Base-by-base conservation (phyloP, 108 stramenopile genomes). In the Conticribra weissflogii region DNA sequence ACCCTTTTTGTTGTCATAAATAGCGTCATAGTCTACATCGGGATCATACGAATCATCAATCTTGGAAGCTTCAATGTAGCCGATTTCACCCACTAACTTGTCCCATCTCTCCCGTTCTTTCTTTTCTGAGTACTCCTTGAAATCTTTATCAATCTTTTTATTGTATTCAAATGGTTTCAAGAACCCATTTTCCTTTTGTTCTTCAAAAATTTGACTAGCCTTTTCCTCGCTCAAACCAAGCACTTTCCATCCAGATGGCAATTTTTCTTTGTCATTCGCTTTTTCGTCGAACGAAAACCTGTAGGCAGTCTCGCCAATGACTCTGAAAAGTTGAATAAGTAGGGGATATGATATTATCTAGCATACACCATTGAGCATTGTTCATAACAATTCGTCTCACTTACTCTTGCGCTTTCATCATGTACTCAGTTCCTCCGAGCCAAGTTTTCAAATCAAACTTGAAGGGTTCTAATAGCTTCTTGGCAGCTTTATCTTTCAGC, bases 291-390 rank as follows among this genome's bases (percentile, higher is more conserved):
- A 83, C 0, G 85, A 69, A 41, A 88, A 55, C 61, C 83, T 85
- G 74, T 93, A 96, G 21, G 92, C 89, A 9, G 86, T 82, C 56
- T 90, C 89, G 18, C 78, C 95, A 72, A 96, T 89, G 24, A 88
- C 88, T 53, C 86, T 91, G 51, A 30, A 57, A 52, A 49, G 8
- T 45, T 21, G 45, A 51, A 29, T 19, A 17, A 34, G 16, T 9
- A 41, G 36, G 36, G n/a, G n/a, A n/a, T n/a, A n/a, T n/a, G 50
- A 65, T 34, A 16, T 76, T 15, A 63, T 58, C 30, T 8, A 61
- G 18, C 24, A 31, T 36, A 56, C 16, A 23, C 12, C 27, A 24
- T 47, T 16, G 29, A 24, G 50, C 47, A 41, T 18, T 22, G 15
- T 29, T 28, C 15, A 24, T 16, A 21, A 52, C 21, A 25, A 15